Base-by-base conservation (phyloP, 257 asterid species). In the Lavandula angustifolia region DNA sequence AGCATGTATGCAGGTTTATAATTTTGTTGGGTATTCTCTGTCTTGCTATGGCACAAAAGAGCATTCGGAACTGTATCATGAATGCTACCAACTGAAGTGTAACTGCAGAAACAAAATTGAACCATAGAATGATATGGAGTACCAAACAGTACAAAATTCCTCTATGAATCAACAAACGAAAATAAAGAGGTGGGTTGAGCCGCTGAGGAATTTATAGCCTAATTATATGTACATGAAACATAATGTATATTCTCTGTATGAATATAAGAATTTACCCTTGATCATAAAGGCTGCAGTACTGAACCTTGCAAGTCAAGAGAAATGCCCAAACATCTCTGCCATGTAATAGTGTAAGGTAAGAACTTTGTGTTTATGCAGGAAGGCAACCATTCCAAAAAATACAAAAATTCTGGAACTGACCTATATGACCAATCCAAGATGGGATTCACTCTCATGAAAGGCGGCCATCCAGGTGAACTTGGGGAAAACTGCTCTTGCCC, bases 381-480 rank as follows among this genome's bases (percentile, higher is more conserved):
- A 61, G 29, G 56, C 38, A 60, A 59, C 54, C 51, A 31, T 31
- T 60, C 29, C 1, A 46, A 6, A 49, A 8, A 37, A 56, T 34
- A 44, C 13, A 40, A 31, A 11, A 29, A 32, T 54, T 40, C 41
- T 52, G 38, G 14, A 34, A 71, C 77, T 13, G 1, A 87, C 98
- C 96, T 88, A 85, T 88, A 92, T 14, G 96, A 92, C 98, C 98
- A 92, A 81, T 92, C 98, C 81, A 92, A 79, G 40, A 92, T 87
- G 73, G 98, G 98, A 74, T 92, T 92, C 74, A 92, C 95, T 81
- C 96, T 85, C 98, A 92, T 92, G 75, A 92, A 92, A 79, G 95
- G 82, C 16, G 98, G 96, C 96, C 95, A 88, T 43, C 98, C 96
- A 37, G 89, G 92, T 31, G 98, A 86, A 82, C 98, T 92, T 10